Percentiles rank a stretch among this genome's conserved stretches.
Evolutionary conservation across 2,329 filamentous ascomycete genomes (phyloP).

Genomic region (Xylariales sp.): DNA sequence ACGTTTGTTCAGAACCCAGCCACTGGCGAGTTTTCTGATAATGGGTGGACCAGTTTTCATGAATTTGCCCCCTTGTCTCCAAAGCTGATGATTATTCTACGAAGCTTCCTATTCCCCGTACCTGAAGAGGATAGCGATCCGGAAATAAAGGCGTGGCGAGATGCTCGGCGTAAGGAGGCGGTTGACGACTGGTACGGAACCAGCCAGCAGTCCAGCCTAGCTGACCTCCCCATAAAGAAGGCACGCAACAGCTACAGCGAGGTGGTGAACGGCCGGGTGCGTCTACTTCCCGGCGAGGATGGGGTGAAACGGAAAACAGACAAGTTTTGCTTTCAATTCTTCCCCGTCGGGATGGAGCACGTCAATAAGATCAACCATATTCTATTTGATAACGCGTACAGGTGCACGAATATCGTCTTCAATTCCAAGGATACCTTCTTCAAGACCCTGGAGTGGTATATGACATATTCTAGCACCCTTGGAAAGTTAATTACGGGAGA

Average conservation of each 20-base stretch:
- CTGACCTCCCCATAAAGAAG: constrained; percentile 47
- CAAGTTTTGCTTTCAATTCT: constrained; percentile 49
- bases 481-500: constrained; percentile 35
- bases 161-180: constrained; percentile 19
- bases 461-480: constrained; percentile 32
- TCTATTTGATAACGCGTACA: constrained; percentile 45
- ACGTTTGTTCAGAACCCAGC: constrained; percentile 29
- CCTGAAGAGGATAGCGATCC: constrained; percentile 41
- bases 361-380: constrained; percentile 50
- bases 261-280: constrained; percentile 40
- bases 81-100: constrained; percentile 46
- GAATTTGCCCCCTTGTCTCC: constrained; percentile 49
- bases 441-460: constrained; percentile 44
- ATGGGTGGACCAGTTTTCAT: constrained; percentile 40
- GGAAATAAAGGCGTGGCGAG: constrained; percentile 24
- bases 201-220: constrained; percentile 38
- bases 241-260: constrained; percentile 45
- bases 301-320: constrained; percentile 34
- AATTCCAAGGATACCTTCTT: constrained; percentile 37
- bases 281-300: constrained; percentile 30
- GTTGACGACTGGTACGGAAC: constrained; percentile 28
- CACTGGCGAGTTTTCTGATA: constrained; percentile 31
- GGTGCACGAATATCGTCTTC: constrained; percentile 47
- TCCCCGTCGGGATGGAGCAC: constrained; percentile 43
- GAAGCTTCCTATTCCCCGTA: constrained; percentile 37